phyloP scores from a whole-genome alignment of 176 grass and related monocot genomes.

The Dendrocalamus sinicus region DNA sequence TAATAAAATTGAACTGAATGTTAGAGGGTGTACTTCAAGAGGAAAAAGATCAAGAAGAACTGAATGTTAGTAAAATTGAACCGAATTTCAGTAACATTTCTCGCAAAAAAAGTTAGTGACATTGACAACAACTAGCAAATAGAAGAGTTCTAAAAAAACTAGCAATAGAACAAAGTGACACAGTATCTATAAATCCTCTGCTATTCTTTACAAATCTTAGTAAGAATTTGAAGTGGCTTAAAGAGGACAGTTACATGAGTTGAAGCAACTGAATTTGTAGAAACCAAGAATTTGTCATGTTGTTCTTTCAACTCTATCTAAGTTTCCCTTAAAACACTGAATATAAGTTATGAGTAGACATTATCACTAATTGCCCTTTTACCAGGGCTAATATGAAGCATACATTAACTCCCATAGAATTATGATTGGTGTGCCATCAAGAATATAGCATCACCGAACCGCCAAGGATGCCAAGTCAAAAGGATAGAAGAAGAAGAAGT shows the following conservation, averaged over 20 bases:
- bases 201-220: not conserved
- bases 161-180: slow-evolving; percentile 32
- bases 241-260: slow-evolving; percentile 4
- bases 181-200: not conserved
- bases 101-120: not conserved
- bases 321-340: slow-evolving; percentile 1
- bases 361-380: not conserved
- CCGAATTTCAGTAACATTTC: not conserved
- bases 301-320: slow-evolving; percentile 1
- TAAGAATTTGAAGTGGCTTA: not conserved
- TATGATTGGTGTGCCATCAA: not conserved
- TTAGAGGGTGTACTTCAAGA: not conserved
- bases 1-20: not conserved
- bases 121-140: not conserved
- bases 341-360: not conserved
- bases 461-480: slow-evolving; percentile 3
- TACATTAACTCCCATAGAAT: not conserved
- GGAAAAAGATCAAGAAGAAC: not conserved
- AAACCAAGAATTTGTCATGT: not conserved
- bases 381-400: not conserved
- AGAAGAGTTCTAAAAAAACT: not conserved
- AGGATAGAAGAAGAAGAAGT: not conserved
- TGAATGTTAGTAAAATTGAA: not conserved
- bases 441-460: not conserved
- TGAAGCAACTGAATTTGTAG: not conserved